A percentile compares a stretch with the other conserved stretches of the same genome.
phyloP scores from a whole-genome alignment of 202 grass and related monocot species.

The Dendrocalamus latiflorus region DNA sequence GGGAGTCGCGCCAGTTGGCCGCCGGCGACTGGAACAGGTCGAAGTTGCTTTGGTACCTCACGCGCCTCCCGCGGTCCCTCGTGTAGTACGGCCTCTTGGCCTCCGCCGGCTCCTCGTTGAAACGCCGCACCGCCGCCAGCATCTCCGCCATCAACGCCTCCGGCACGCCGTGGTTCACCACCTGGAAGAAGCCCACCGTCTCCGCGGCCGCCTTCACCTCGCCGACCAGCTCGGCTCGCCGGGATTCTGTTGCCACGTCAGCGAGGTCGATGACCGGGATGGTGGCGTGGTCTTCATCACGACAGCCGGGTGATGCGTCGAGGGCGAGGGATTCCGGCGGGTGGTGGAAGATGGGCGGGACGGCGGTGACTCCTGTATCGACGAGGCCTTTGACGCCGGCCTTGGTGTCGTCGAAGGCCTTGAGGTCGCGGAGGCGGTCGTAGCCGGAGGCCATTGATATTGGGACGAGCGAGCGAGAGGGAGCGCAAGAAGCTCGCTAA shows the following conservation, averaged over 20 bases:
- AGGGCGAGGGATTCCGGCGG: not conserved
- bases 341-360: slow-evolving; percentile 31
- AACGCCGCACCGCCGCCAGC: slow-evolving; percentile 26
- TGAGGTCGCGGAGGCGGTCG: not conserved
- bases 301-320: not conserved
- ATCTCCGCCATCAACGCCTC: slow-evolving; percentile 5
- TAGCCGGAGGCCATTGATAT: not conserved
- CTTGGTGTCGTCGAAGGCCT: slow-evolving; percentile 35
- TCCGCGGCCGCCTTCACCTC: not conserved
- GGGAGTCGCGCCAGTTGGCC: not conserved
- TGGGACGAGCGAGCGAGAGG: no score
- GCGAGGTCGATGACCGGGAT: slow-evolving; percentile 38
- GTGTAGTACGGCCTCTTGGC: slow-evolving; percentile 26
- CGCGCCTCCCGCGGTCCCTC: not conserved
- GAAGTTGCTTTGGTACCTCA: not conserved
- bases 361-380: slow-evolving; percentile 21
- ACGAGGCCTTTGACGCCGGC: slow-evolving; percentile 37
- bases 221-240: not conserved
- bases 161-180: slow-evolving; percentile 36
- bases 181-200: slow-evolving; percentile 24
- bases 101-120: slow-evolving; percentile 23
- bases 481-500: no score
- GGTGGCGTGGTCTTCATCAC: no score
- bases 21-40: not conserved
- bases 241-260: not conserved